phyloP scores from a whole-genome alignment of 371 early-diverging fungal species.

The Saksenaea oblongispora region DNA sequence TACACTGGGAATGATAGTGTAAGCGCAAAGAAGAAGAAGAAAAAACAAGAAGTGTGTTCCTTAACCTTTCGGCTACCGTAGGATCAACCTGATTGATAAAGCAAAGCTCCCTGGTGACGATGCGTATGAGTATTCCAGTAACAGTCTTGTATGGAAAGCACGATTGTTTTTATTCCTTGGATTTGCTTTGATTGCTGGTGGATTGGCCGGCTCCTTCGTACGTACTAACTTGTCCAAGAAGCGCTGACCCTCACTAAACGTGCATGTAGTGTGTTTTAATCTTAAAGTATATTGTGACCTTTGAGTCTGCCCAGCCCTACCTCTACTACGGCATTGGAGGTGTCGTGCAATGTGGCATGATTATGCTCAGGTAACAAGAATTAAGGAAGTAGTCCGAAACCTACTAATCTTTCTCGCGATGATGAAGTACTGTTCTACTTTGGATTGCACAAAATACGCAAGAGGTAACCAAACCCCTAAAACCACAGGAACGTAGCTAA shows the following conservation, averaged over 20 bases:
- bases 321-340: conserved; percentile 71
- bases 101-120: conserved; percentile 60
- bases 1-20: conserved; percentile 80
- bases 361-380: conserved; percentile 66
- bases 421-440: conserved; percentile 37
- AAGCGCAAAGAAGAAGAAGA: conserved; percentile 19
- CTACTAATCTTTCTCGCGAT: not conserved
- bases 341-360: conserved; percentile 66
- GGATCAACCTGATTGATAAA: conserved; percentile 60
- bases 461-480: conserved; percentile 28
- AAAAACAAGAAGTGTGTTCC: not conserved
- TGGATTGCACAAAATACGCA: conserved; percentile 53
- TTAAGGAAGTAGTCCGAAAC: not conserved
- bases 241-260: not conserved
- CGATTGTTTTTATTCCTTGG: conserved; percentile 76
- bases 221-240: conserved; percentile 20
- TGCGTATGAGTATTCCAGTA: conserved; percentile 44
- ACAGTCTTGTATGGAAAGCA: conserved; percentile 66
- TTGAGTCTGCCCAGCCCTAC: conserved; percentile 59
- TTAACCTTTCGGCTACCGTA: conserved; percentile 16
- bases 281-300: conserved; percentile 67
- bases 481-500: no score
- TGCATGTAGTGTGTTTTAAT: conserved; percentile 63
- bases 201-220: conserved; percentile 77
- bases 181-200: conserved; percentile 77